phyloP scores from a whole-genome alignment of 192 early-diverging fungal species.

The Coemansia sp. region DNA sequence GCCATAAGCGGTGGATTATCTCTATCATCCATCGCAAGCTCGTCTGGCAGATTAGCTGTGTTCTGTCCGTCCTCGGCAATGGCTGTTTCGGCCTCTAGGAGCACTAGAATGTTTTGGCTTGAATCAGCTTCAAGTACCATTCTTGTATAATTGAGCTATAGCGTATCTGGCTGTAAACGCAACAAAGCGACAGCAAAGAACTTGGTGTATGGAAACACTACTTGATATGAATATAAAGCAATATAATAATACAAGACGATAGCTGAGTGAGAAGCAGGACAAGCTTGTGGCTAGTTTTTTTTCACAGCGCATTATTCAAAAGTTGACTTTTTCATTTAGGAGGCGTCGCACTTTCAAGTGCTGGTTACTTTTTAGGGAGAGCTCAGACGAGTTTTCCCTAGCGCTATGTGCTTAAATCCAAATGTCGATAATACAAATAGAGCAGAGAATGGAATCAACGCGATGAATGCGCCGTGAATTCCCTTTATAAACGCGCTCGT shows the following conservation, averaged over 20 bases:
- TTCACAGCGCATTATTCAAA: too few species aligned
- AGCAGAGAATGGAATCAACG: constrained; percentile 57
- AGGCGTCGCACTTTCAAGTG: too few species aligned
- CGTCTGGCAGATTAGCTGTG: not conserved
- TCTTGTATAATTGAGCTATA: too few species aligned
- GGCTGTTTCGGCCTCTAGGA: not conserved
- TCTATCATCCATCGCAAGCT: not conserved
- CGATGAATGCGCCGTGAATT: constrained; percentile 58
- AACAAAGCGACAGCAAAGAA: not conserved
- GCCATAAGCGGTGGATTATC: constrained; percentile 21
- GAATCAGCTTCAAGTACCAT: not conserved
- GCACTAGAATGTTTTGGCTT: not conserved
- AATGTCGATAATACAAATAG: constrained; percentile 42
- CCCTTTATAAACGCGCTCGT: constrained; percentile 55
- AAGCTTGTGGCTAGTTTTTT: too few species aligned
- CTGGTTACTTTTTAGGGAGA: constrained; percentile 44
- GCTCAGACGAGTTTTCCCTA: constrained; percentile 16
- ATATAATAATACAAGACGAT: too few species aligned
- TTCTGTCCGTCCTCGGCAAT: not conserved
- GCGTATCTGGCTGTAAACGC: too few species aligned
- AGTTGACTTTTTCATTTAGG: too few species aligned
- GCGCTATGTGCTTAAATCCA: constrained; percentile 32
- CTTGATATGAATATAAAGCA: too few species aligned
- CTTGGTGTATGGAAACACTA: too few species aligned
- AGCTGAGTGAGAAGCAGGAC: not conserved